Percentiles rank a stretch among this genome's conserved stretches.
phyloP scores from a whole-genome alignment of 345 rosid species.

The Euphorbia peplus region DNA sequence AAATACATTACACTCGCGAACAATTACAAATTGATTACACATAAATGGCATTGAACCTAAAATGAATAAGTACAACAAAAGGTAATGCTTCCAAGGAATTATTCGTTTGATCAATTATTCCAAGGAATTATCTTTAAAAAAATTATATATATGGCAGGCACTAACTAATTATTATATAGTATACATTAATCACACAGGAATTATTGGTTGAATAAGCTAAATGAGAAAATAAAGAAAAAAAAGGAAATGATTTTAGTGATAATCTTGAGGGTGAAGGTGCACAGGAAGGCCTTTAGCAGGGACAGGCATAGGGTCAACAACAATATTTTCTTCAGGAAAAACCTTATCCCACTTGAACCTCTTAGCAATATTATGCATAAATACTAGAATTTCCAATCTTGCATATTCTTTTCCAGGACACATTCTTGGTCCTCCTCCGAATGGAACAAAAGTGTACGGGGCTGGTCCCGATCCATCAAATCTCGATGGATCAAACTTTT shows the following conservation, averaged over 20 bases:
- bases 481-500: conserved; percentile 18
- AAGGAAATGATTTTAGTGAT: neutral
- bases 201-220: no score
- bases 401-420: conserved; percentile 22
- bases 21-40: no score
- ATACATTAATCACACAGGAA: no score
- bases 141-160: no score
- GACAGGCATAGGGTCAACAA: conserved; percentile 17
- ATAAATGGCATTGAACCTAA: no score
- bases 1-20: no score
- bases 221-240: no score
- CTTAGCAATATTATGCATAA: conserved; percentile 4
- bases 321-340: conserved; percentile 17
- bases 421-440: conserved; percentile 25
- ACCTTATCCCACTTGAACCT: conserved; percentile 18
- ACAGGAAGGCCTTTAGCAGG: conserved; percentile 21
- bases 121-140: no score
- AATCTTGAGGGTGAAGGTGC: neutral
- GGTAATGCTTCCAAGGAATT: no score
- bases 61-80: no score
- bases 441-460: conserved; percentile 19
- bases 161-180: no score
- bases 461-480: conserved; percentile 19
- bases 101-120: no score
- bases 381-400: conserved; percentile 18